Conservation (phyloP, 192 early-diverging fungal species). For the Gamsiella multidivaricata region DNA sequence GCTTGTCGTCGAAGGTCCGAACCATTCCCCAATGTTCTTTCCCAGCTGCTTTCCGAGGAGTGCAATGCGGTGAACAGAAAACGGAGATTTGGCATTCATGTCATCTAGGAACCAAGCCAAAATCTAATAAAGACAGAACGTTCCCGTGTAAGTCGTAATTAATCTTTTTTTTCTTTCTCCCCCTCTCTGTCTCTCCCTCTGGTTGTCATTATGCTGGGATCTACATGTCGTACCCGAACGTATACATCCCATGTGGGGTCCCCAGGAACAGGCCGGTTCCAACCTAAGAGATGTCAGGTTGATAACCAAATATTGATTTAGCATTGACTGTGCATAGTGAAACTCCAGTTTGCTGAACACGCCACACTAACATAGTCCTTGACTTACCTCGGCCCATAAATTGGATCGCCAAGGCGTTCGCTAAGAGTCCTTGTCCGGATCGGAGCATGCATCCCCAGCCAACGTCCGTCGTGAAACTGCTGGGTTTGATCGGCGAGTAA, state of each 20-base stretch:
- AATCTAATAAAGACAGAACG: constrained; percentile 59
- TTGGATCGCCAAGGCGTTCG: constrained; percentile 82
- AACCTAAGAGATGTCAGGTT: constrained; percentile 34
- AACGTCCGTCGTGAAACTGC: constrained; percentile 84
- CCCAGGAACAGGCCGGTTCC: constrained; percentile 54
- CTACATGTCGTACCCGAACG: constrained; percentile 41
- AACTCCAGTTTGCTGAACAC: too few relatives aligned
- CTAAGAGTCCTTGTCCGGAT: constrained; percentile 92
- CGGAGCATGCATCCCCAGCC: constrained; percentile 99
- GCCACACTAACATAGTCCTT: not conserved
- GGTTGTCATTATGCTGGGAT: not conserved
- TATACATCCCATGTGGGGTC: constrained; percentile 57
- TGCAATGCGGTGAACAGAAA: constrained; percentile 95
- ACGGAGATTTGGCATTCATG: constrained; percentile 71
- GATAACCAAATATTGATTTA: not conserved
- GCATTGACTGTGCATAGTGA: too few relatives aligned
- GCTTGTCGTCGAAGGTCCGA: constrained; percentile 91
- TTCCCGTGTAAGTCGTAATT: too few relatives aligned
- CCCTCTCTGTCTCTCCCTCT: not conserved
- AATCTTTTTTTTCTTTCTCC: not conserved
- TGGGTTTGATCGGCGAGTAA: constrained; percentile 85
- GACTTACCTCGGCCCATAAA: constrained; percentile 77
- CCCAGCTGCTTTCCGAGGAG: constrained; percentile 83
- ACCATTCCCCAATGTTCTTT: constrained; percentile 97
- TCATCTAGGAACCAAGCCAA: constrained; percentile 88